Evolutionary conservation across 106 monocot genomes (phyloP).

Genomic region (Agapanthus africanus): DNA sequence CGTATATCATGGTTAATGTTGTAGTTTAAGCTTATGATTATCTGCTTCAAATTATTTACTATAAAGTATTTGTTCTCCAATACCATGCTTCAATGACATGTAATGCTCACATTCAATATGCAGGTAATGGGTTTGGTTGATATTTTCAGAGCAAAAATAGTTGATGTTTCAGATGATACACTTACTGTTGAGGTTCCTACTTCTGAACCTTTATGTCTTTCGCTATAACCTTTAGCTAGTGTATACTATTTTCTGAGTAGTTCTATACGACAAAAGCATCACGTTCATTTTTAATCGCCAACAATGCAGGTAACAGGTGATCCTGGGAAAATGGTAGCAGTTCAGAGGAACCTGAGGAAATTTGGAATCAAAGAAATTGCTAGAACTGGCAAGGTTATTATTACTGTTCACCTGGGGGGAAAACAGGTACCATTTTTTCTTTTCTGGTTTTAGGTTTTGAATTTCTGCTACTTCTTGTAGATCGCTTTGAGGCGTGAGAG

Average conservation of each 20-base stretch:
- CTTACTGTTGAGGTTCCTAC: constrained; percentile 68
- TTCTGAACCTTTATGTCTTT: background rate
- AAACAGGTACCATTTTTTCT: background rate
- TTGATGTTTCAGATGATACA: constrained; percentile 82
- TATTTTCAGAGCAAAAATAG: constrained; percentile 90
- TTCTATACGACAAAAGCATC: background rate
- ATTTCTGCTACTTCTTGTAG: constrained; percentile 22
- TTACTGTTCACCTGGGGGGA: background rate
- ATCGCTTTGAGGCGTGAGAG: constrained; percentile 93
- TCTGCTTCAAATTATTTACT: too few relatives aligned
- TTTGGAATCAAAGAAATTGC: constrained; percentile 96
- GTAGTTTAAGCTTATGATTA: too few relatives aligned
- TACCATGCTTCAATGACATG: too few relatives aligned
- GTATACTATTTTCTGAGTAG: background rate
- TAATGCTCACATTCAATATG: constrained; percentile 5
- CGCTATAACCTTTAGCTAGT: background rate
- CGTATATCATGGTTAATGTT: too few relatives aligned
- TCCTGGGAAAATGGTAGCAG: constrained; percentile 91
- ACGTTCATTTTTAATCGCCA: constrained; percentile 4
- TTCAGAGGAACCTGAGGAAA: constrained; percentile 68
- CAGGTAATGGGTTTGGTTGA: constrained; percentile 95
- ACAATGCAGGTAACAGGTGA: constrained; percentile 79
- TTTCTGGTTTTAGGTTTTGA: background rate
- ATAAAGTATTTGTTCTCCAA: too few relatives aligned
- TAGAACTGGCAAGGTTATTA: constrained; percentile 84